Evolutionary conservation across 768 basidiomycete species (phyloP).

Genomic region (Phlebiopsis flavidoalba): DNA sequence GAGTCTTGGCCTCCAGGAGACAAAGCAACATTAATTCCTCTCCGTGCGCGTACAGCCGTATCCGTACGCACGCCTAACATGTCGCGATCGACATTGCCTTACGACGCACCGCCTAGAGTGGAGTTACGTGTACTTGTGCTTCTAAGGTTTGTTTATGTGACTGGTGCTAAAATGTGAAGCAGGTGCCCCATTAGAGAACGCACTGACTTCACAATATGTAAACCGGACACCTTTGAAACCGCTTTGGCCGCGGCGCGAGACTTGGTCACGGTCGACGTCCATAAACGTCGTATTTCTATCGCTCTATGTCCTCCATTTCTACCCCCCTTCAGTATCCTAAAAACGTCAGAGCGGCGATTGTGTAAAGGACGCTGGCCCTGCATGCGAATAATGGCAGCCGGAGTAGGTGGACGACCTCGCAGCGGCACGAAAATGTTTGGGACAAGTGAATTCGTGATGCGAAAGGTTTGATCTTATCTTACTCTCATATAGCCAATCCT

Average conservation of each 20-base stretch:
- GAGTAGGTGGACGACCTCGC: background rate
- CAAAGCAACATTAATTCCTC: no score
- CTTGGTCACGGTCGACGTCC: background rate
- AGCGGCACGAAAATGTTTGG: conserved; percentile 5
- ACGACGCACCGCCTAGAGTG: conserved; percentile 50
- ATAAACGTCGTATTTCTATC: conserved; percentile 3
- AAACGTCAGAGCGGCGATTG: background rate
- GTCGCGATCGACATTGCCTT: conserved; percentile 52
- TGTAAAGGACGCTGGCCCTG: background rate
- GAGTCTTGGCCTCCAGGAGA: no score
- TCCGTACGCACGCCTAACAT: conserved; percentile 40
- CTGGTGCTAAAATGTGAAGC: conserved; percentile 46
- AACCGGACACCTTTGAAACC: conserved; percentile 23
- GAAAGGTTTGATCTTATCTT: background rate
- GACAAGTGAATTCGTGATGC: background rate
- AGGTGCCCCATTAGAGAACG: background rate
- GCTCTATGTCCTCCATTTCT: background rate
- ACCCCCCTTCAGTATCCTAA: background rate
- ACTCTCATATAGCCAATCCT: background rate
- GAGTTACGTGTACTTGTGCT: conserved; percentile 68
- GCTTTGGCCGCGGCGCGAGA: conserved; percentile 18
- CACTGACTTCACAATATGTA: background rate
- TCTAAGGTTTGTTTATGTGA: conserved; percentile 66
- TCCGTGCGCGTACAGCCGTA: background rate
- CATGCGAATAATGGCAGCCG: background rate